Conservation (phyloP, 148 eudicot species). For the Diospyros lotus region DNA sequence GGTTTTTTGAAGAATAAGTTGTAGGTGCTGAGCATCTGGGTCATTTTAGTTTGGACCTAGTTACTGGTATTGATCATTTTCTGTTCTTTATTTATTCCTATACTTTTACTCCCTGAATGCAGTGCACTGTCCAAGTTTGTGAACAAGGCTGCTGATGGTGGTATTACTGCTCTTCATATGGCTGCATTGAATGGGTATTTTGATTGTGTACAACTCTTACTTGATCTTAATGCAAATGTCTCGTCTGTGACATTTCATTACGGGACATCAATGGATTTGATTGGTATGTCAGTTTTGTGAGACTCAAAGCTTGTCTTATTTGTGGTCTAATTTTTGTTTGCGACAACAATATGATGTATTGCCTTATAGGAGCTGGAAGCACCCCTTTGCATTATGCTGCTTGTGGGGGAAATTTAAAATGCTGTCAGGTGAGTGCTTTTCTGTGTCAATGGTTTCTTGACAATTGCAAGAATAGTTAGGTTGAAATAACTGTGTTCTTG, state of each 20-base stretch:
- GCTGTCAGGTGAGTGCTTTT: conserved; percentile 68
- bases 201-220: conserved; percentile 85
- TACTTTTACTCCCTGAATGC: conserved; percentile 20
- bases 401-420: conserved; percentile 91
- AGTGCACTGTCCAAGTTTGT: conserved; percentile 86
- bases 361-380: conserved; percentile 84
- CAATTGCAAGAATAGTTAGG: neutral
- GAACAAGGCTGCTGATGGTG: conserved; percentile 97
- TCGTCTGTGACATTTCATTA: conserved; percentile 90
- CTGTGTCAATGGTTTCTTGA: conserved; percentile 11
- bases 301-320: neutral
- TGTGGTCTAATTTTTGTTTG: neutral
- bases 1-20: neutral
- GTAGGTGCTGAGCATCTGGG: neutral
- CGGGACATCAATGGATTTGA: conserved; percentile 96
- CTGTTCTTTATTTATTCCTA: neutral
- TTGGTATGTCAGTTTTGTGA: conserved; percentile 46
- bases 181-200: conserved; percentile 90
- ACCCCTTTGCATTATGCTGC: conserved; percentile 99
- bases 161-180: conserved; percentile 98
- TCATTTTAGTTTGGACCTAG: too few species aligned
- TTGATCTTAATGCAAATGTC: conserved; percentile 85
- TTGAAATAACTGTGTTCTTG: conserved; percentile 1
- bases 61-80: neutral
- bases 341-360: neutral